These are phyloP conservation scores for Phytophthora pseudosyringae DNA, from an alignment of 352 stramenopile genomes.

Conservation along the genomic window DNA sequence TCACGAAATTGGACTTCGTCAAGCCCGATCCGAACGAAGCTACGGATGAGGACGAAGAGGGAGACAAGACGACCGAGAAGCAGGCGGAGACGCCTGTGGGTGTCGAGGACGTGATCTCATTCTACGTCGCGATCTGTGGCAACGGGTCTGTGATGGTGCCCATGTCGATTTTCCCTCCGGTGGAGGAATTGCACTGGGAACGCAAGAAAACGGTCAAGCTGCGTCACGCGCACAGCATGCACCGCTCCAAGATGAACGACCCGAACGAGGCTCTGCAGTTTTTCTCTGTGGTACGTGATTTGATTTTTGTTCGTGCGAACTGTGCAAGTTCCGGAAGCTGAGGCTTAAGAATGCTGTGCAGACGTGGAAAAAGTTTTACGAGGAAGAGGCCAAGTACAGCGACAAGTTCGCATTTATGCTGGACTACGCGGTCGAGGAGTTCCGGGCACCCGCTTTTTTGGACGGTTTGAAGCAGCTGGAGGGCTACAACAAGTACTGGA, in stretches of 20 bases:
- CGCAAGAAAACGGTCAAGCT: slow-evolving; percentile 87
- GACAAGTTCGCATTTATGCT: slow-evolving; percentile 87
- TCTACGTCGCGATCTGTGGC: slow-evolving; percentile 87
- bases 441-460: slow-evolving; percentile 68
- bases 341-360: slow-evolving; percentile 20
- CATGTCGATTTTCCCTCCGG: slow-evolving; percentile 84
- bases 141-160: slow-evolving; percentile 89
- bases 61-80: slow-evolving; percentile 6
- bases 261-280: slow-evolving; percentile 82
- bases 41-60: slow-evolving; percentile 45
- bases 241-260: slow-evolving; percentile 74
- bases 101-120: slow-evolving; percentile 74
- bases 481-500: slow-evolving; percentile 88
- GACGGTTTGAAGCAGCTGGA: slow-evolving; percentile 79
- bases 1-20: slow-evolving; percentile 83
- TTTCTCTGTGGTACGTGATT: slow-evolving; percentile 68
- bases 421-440: slow-evolving; percentile 71
- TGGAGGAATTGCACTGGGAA: slow-evolving; percentile 85
- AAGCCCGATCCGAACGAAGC: slow-evolving; percentile 57
- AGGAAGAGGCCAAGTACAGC: slow-evolving; percentile 88
- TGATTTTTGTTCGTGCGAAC: not conserved
- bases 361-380: slow-evolving; percentile 91
- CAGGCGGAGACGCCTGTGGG: slow-evolving; percentile 21
- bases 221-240: slow-evolving; percentile 81
- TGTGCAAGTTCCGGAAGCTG: not conserved